Evolutionary conservation across 2,329 filamentous ascomycete genomes (phyloP).

Genomic region (Claviceps purpurea): DNA sequence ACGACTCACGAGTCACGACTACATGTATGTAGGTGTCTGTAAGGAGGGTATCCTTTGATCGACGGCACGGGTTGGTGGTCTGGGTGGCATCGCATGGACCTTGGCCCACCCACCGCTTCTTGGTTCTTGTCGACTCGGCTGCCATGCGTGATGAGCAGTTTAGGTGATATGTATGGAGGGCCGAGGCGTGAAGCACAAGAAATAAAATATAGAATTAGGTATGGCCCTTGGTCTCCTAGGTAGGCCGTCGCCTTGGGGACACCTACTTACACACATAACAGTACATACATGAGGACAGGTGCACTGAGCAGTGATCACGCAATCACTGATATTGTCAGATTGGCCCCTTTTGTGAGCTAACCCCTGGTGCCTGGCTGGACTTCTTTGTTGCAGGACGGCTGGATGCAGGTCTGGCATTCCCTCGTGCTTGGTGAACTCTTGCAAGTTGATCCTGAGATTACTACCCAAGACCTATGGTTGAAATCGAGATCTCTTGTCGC

Average conservation of each 20-base stretch:
- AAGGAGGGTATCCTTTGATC: no score
- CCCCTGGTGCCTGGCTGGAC: background rate
- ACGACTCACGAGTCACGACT: background rate
- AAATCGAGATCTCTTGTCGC: background rate
- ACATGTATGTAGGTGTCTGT: no score
- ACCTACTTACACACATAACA: no score
- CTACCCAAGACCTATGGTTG: background rate
- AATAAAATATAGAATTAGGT: no score
- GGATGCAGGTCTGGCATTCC: constrained; percentile 3
- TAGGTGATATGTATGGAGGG: no score
- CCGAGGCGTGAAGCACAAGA: no score
- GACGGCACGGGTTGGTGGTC: background rate
- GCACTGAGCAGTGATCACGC: background rate
- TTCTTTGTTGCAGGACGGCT: background rate
- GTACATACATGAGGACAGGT: no score
- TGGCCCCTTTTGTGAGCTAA: background rate
- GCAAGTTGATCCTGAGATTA: background rate
- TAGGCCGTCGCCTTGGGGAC: no score
- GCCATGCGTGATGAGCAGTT: no score
- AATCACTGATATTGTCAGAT: background rate
- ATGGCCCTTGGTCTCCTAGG: no score
- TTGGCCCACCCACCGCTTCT: background rate
- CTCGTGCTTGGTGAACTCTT: background rate
- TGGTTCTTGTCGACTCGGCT: background rate
- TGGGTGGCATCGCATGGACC: constrained; percentile 1